Base-by-base conservation (phyloP, 345 rosid genomes). In the Salix udensis region DNA sequence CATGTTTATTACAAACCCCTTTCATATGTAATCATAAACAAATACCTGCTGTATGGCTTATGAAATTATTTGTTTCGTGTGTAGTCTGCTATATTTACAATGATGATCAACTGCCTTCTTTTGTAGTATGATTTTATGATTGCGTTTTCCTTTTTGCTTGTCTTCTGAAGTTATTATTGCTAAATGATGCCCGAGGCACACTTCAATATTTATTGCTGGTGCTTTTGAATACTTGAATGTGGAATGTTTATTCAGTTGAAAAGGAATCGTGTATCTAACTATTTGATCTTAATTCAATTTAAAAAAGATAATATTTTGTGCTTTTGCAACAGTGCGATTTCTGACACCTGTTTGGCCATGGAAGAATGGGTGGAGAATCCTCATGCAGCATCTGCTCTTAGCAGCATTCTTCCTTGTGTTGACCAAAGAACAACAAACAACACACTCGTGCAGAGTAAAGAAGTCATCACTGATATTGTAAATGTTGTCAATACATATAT, bases 331-430 rank as follows among this genome's bases (percentile, higher is more conserved):
- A 96, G 98, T 83, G 90, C 92, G 73, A 91, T 91, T 60, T 76
- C 99, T 5, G 98, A 96, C 77, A 88, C 96, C 12, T 96, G 99
- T 74, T 68, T 89, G 84, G 98, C 97, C 68, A 93, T 96, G 99
- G 89, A 88, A 66, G 94, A 93, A 79, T 96, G 98, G 98, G 98
- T 90, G 19, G 94, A 89, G 74, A 80, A 96, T 83, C 98, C 97
- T 23, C 93, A 91, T 50, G 90, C 96, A 6, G 93, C 89, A 78
- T 88, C 97, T 53, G 98, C 97, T 77, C 99, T 96, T 39, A 90
- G 92, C 81, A 80, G 90, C 85, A 92, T 96, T 80, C 96, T 96
- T 80, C 96, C 99, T 2, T 96, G 98, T 76, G 97, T 96, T n/a
- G 94, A 96, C 78, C 89, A 89, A 77, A 85, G 75, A 77, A 96